These are phyloP conservation scores for Suillus clintonianus DNA, from an alignment of 768 basidiomycete genomes.

Conservation along the genomic window DNA sequence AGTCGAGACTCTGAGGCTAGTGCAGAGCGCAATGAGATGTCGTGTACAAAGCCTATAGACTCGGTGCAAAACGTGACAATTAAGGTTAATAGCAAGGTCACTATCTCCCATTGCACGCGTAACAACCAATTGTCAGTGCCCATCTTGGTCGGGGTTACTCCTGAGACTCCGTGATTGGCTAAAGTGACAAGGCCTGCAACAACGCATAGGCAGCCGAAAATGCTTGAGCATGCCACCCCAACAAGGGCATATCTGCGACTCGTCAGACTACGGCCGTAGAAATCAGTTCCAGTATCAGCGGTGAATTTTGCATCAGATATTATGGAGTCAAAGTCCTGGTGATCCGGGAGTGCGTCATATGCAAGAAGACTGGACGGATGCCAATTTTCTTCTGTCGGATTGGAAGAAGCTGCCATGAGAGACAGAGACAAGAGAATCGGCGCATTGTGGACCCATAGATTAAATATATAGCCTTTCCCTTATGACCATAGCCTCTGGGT, in stretches of 20 bases:
- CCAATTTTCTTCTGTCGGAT: not conserved
- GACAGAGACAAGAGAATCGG: not conserved
- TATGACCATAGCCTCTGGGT: not conserved
- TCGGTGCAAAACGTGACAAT: constrained; percentile 31
- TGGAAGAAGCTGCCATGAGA: not conserved
- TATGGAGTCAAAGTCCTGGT: not conserved
- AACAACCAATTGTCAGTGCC: too few relatives aligned
- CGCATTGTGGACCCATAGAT: not conserved
- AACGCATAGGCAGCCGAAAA: constrained; percentile 26
- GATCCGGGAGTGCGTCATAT: not conserved
- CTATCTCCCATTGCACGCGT: too few relatives aligned
- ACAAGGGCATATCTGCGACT: constrained; percentile 24
- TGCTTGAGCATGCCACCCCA: constrained; percentile 21
- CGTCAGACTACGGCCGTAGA: constrained; percentile 27
- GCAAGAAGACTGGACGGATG: not conserved
- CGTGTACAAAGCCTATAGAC: constrained; percentile 28
- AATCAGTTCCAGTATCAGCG: constrained; percentile 20
- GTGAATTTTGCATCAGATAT: not conserved
- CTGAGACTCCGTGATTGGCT: constrained; percentile 1
- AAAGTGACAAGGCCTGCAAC: constrained; percentile 14
- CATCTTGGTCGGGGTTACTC: too few relatives aligned
- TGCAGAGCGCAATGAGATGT: constrained; percentile 27
- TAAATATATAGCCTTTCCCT: not conserved
- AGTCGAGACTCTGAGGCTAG: constrained; percentile 27
- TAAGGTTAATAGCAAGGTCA: constrained; percentile 25